phyloP scores from a whole-genome alignment of 2,329 filamentous ascomycete genomes.

The Neopestalotiopsis rosae region DNA sequence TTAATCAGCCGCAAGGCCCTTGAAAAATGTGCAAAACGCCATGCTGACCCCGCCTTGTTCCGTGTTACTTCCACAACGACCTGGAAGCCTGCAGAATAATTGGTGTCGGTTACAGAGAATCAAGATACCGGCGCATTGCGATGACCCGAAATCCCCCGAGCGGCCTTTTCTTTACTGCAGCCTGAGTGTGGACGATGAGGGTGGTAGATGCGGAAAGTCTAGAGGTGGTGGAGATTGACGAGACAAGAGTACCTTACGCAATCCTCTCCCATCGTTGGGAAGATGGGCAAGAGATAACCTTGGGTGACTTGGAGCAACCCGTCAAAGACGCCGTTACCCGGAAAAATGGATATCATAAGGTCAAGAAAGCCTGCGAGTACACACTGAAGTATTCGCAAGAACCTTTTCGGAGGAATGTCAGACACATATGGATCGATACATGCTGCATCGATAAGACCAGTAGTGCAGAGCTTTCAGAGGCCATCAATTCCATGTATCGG shows the following conservation, averaged over 20 bases:
- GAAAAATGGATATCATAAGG: background rate
- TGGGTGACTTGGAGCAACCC: background rate
- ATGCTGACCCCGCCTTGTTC: too few relatives aligned
- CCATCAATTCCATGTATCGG: slow-evolving; percentile 26
- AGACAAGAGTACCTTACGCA: background rate
- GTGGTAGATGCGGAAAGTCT: background rate
- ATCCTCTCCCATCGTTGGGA: background rate
- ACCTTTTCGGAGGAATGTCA: too few relatives aligned
- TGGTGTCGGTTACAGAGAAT: too few relatives aligned
- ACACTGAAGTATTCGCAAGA: too few relatives aligned
- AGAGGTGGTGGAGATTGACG: background rate
- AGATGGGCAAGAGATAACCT: background rate
- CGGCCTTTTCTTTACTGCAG: too few relatives aligned
- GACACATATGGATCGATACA: slow-evolving; percentile 33
- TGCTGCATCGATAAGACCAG: slow-evolving; percentile 31
- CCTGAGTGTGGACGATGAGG: background rate
- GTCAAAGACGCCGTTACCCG: background rate
- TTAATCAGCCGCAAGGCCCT: too few relatives aligned
- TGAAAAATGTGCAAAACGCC: too few relatives aligned
- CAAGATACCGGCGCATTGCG: too few relatives aligned
- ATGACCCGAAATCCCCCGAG: too few relatives aligned
- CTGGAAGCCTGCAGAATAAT: too few relatives aligned
- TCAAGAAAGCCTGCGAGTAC: background rate
- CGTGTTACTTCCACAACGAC: too few relatives aligned
- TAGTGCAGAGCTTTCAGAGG: slow-evolving; percentile 26